Evolutionary conservation across 106 monocot genomes (phyloP).

Genomic region (Chionographis japonica): DNA sequence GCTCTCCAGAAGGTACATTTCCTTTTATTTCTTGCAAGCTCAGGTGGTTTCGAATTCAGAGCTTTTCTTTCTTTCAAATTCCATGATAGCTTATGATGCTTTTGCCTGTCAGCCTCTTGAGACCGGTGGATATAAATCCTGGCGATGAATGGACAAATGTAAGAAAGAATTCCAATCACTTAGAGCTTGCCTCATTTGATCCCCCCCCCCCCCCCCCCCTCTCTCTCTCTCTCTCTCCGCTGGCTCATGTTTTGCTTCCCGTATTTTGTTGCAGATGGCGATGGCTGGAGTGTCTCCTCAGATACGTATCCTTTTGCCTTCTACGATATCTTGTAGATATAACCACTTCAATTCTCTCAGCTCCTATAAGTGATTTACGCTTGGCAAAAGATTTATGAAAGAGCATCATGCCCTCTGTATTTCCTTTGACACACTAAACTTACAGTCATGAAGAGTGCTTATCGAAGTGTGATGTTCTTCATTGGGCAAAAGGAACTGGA

Average conservation of each 20-base stretch:
- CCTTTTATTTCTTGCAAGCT: neutral
- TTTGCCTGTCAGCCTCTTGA: conserved; percentile 59
- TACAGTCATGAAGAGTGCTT: conserved; percentile 88
- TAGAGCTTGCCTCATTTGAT: neutral
- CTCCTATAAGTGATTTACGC: neutral
- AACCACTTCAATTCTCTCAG: neutral
- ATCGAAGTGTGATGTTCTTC: conserved; percentile 89
- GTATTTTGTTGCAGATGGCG: conserved; percentile 68
- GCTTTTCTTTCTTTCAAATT: neutral
- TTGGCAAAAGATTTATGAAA: neutral
- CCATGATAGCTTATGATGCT: neutral
- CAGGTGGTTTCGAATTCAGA: neutral
- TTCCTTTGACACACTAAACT: conserved; percentile 17
- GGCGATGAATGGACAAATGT: conserved; percentile 96
- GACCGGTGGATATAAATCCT: conserved; percentile 85
- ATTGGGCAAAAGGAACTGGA: conserved; percentile 95
- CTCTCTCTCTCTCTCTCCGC: too few species aligned
- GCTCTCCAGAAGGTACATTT: conserved; percentile 77
- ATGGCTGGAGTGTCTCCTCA: conserved; percentile 59
- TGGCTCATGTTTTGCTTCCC: conserved; percentile 4
- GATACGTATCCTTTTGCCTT: conserved; percentile 44
- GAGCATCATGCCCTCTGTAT: neutral
- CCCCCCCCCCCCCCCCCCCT: neutral
- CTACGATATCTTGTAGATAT: too few species aligned
- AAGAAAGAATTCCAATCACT: conserved; percentile 20